Conservation (phyloP, 352 stramenopile species). For the Pythium aphanidermatum region DNA sequence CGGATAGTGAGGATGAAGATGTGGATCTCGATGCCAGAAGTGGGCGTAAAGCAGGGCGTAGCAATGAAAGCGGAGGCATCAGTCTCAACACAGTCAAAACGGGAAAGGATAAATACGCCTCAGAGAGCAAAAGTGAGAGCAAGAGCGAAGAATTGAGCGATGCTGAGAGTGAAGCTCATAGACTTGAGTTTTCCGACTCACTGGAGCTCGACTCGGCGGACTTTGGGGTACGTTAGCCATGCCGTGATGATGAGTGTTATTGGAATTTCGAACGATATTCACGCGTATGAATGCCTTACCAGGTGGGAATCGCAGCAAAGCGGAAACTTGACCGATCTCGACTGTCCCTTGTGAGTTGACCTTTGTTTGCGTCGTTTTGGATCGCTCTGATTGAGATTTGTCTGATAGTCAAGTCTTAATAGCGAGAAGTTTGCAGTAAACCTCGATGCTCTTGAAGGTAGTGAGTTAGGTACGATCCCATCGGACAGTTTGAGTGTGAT, state of each 20-base stretch:
- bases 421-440: constrained; percentile 76
- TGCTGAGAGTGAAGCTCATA: constrained; percentile 14
- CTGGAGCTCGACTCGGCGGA: constrained; percentile 69
- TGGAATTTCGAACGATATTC: not conserved
- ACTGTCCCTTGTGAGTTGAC: constrained; percentile 37
- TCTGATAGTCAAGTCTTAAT: constrained; percentile 51
- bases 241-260: not conserved
- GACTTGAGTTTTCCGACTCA: constrained; percentile 56
- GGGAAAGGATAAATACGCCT: not conserved
- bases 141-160: constrained; percentile 4
- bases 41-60: not conserved
- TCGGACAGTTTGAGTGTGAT: no score
- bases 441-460: constrained; percentile 43
- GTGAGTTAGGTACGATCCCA: constrained; percentile 31
- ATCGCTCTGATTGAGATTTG: not conserved
- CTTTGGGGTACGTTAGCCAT: constrained; percentile 47
- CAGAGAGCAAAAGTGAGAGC: not conserved
- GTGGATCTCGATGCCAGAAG: not conserved
- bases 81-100: not conserved
- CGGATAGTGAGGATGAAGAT: not conserved
- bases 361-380: not conserved
- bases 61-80: not conserved
- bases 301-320: constrained; percentile 49
- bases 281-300: no score
- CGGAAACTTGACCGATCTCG: constrained; percentile 34